phyloP scores from a whole-genome alignment of 2,329 filamentous ascomycete genomes.

The Trichoderma endophyticum region DNA sequence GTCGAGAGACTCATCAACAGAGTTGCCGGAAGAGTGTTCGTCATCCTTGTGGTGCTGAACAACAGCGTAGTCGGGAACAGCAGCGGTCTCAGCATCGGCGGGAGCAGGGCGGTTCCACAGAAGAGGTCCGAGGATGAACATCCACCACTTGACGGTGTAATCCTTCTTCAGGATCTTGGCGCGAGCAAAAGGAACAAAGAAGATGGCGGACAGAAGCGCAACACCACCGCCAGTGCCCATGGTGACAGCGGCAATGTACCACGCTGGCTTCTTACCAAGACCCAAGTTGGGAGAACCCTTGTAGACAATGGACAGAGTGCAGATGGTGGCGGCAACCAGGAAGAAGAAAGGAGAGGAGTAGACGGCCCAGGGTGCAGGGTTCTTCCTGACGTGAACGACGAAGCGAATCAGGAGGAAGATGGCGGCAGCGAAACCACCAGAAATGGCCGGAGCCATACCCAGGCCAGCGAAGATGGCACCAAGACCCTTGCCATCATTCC shows the following conservation, averaged over 20 bases:
- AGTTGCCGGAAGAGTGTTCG: slow-evolving; percentile 29
- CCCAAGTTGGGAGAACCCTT: slow-evolving; percentile 71
- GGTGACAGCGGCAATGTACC: slow-evolving; percentile 65
- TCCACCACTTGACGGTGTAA: slow-evolving; percentile 60
- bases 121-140: slow-evolving; percentile 60
- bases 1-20: slow-evolving; percentile 27
- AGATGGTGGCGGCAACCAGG: slow-evolving; percentile 70
- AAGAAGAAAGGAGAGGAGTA: slow-evolving; percentile 74
- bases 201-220: slow-evolving; percentile 56
- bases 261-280: slow-evolving; percentile 62
- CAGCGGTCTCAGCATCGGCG: slow-evolving; percentile 49
- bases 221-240: slow-evolving; percentile 62
- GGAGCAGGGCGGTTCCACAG: slow-evolving; percentile 59
- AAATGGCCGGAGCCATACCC: slow-evolving; percentile 66
- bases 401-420: slow-evolving; percentile 67
- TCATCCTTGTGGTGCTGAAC: slow-evolving; percentile 59
- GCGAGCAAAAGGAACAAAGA: slow-evolving; percentile 72
- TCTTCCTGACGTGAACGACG: slow-evolving; percentile 67
- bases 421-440: slow-evolving; percentile 59
- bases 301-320: slow-evolving; percentile 75
- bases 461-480: slow-evolving; percentile 70
- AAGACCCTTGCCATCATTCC: slow-evolving; percentile 65
- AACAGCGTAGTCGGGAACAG: slow-evolving; percentile 73
- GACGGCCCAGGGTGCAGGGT: slow-evolving; percentile 70
- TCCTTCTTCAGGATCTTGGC: slow-evolving; percentile 67